Percentiles rank a stretch among this genome's conserved stretches.
These are phyloP conservation scores for Euclidium syriacum DNA, from an alignment of 345 rosid species.

Conservation along the genomic window DNA sequence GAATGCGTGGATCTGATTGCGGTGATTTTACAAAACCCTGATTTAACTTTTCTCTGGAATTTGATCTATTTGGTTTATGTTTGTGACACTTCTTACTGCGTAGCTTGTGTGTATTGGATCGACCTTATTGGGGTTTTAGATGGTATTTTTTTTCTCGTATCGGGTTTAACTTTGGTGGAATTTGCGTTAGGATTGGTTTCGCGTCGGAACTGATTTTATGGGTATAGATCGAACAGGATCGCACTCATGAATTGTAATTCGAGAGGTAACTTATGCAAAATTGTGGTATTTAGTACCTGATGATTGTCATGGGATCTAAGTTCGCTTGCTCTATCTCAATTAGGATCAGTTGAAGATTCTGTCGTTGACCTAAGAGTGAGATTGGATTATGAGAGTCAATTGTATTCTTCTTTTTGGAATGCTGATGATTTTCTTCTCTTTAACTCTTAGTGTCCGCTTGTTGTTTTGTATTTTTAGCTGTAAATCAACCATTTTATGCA, in stretches of 20 bases:
- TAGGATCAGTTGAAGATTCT: neutral
- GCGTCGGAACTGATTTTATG: conserved; percentile 1
- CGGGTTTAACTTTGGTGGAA: conserved; percentile 1
- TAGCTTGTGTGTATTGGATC: conserved; percentile 7
- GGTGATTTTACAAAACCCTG: conserved; percentile 28
- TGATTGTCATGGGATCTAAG: conserved; percentile 1
- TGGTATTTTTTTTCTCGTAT: neutral
- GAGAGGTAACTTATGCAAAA: neutral
- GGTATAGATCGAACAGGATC: conserved; percentile 23
- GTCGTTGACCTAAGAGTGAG: conserved; percentile 19
- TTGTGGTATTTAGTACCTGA: neutral
- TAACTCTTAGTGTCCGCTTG: neutral
- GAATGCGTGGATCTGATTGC: conserved; percentile 36
- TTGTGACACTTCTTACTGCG: neutral
- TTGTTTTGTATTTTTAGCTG: neutral
- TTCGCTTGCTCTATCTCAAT: neutral
- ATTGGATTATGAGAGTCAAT: neutral
- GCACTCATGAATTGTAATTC: neutral
- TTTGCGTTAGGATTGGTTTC: conserved; percentile 1
- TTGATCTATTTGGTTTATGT: conserved; percentile 5
- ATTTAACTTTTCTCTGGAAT: conserved; percentile 7
- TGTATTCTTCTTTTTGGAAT: neutral
- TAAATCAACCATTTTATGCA: conserved; percentile 32
- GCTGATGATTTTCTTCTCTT: conserved; percentile 4
- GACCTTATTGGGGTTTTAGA: conserved; percentile 3